Conservation (phyloP, 257 asterid species). For the Paraleonurus japonicus region DNA sequence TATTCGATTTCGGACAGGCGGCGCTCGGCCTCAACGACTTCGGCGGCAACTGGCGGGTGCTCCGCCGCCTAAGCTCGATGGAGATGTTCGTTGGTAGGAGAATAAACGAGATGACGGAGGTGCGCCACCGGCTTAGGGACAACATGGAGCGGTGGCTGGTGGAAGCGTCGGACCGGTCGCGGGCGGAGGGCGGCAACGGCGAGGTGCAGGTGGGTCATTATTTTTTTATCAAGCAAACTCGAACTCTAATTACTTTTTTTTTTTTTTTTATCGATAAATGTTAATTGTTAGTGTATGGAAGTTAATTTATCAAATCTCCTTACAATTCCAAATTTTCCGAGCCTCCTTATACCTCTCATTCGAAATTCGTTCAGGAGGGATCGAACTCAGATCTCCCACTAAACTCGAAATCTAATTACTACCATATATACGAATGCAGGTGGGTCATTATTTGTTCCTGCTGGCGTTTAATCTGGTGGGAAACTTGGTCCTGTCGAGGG, state of each 20-base stretch:
- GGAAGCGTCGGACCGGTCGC: neutral
- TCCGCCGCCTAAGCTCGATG: neutral
- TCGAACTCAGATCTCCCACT: too few relatives aligned
- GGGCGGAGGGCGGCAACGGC: neutral
- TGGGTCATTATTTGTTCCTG: neutral
- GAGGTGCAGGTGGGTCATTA: neutral
- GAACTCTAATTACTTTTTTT: too few relatives aligned
- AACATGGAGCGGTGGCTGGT: neutral
- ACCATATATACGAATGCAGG: too few relatives aligned
- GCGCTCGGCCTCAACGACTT: neutral
- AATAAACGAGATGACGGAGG: neutral
- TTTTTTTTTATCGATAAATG: too few relatives aligned
- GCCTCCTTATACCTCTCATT: too few relatives aligned
- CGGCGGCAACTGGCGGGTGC: neutral
- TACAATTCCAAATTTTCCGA: too few relatives aligned
- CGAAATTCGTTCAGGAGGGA: too few relatives aligned
- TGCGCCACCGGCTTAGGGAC: neutral
- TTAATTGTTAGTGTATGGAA: too few relatives aligned
- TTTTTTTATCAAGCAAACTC: too few relatives aligned
- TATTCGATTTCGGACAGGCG: neutral
- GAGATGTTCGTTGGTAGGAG: neutral
- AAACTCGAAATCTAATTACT: too few relatives aligned
- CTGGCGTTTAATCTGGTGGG: neutral
- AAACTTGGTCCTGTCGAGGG: neutral
- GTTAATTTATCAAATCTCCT: too few relatives aligned